Evolutionary conservation across 1,284 basidiomycete species (phyloP).

Genomic region (Austroboletus niveus): DNA sequence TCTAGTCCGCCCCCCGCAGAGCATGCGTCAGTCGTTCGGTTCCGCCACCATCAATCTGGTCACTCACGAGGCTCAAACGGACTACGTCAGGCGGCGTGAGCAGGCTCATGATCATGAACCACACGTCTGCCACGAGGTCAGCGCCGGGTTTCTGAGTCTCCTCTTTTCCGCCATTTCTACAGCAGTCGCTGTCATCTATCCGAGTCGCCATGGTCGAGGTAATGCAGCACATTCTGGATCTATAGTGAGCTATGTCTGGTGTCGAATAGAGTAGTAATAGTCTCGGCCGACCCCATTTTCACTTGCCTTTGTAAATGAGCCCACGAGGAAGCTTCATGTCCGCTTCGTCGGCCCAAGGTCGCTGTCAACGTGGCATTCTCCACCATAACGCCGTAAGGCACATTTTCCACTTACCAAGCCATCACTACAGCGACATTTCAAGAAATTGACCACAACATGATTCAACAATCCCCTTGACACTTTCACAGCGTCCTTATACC

Average conservation of each 20-base stretch:
- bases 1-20: constrained; percentile 10
- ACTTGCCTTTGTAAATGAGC: neutral
- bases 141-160: neutral
- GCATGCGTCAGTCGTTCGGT: neutral
- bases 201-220: neutral
- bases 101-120: constrained; percentile 31
- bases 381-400: constrained; percentile 21
- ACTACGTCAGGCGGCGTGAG: constrained; percentile 27
- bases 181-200: neutral
- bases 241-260: neutral
- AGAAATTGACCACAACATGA: neutral
- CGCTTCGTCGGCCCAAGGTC: constrained; percentile 1
- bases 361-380: constrained; percentile 11
- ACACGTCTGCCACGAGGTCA: constrained; percentile 27
- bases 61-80: constrained; percentile 27
- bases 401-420: neutral
- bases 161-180: neutral
- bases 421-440: no score
- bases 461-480: no score
- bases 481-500: no score
- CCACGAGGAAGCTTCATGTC: constrained; percentile 1
- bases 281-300: constrained; percentile 6
- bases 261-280: neutral
- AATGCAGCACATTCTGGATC: neutral
- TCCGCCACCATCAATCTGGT: neutral